Conservation (phyloP, 352 stramenopile genomes). For the Phytophthora quininea region DNA sequence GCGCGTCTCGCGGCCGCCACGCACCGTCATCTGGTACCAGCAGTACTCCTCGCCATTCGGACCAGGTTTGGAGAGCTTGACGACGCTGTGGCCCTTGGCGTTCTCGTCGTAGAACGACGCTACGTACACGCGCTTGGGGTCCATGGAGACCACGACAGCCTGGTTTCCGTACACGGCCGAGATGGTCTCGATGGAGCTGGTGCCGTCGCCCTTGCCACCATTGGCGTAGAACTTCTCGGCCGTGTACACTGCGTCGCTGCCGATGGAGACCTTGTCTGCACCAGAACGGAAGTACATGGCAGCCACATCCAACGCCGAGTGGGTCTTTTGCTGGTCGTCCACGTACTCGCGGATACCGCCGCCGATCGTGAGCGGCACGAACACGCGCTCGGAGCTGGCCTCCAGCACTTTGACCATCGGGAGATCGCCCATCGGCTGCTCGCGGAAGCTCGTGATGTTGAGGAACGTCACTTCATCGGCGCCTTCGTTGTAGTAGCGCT, state of each 20-base stretch:
- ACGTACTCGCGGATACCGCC: constrained; percentile 97
- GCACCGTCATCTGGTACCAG: constrained; percentile 98
- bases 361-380: constrained; percentile 98
- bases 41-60: constrained; percentile 94
- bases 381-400: constrained; percentile 94
- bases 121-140: constrained; percentile 93
- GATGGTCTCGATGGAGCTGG: constrained; percentile 97
- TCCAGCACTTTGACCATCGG: constrained; percentile 97
- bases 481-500: constrained; percentile 96
- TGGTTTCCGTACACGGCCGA: constrained; percentile 96
- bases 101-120: constrained; percentile 74
- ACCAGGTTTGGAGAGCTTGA: constrained; percentile 83
- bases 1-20: constrained; percentile 93
- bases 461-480: constrained; percentile 98
- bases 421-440: constrained; percentile 96
- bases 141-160: constrained; percentile 97
- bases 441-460: constrained; percentile 99
- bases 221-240: constrained; percentile 90
- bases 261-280: constrained; percentile 98
- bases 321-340: constrained; percentile 86
- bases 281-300: constrained; percentile 97
- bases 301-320: constrained; percentile 95
- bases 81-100: constrained; percentile 56
- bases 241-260: constrained; percentile 96
- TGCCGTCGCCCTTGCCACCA: constrained; percentile 70